These are phyloP conservation scores for Fusarium sp. DNA, from an alignment of 2,329 filamentous ascomycete genomes.

Conservation along the genomic window DNA sequence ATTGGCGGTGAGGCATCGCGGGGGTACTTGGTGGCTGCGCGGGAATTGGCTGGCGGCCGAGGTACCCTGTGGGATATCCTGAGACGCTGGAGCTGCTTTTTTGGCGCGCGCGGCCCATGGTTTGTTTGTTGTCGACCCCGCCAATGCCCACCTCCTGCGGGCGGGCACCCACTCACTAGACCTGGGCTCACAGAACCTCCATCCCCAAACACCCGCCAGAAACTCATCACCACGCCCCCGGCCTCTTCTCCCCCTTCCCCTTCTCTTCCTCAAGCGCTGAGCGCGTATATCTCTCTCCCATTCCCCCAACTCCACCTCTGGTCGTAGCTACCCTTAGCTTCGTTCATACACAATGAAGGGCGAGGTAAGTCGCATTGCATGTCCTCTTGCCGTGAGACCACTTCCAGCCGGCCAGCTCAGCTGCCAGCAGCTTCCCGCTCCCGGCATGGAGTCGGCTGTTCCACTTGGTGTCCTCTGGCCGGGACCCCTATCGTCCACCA, in stretches of 20 bases:
- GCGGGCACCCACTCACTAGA: conserved; percentile 21
- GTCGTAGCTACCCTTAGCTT: conserved; percentile 37
- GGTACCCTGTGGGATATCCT: conserved; percentile 16
- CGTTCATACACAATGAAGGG: conserved; percentile 64
- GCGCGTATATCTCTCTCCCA: conserved; percentile 49
- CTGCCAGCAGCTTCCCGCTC: neutral
- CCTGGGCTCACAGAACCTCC: conserved; percentile 38
- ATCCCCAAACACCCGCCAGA: conserved; percentile 46
- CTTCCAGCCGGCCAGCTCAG: conserved; percentile 11
- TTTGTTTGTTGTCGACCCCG: conserved; percentile 43
- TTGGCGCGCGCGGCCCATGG: neutral
- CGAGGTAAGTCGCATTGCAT: conserved; percentile 60
- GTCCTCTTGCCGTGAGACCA: neutral
- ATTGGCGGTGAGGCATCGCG: conserved; percentile 45
- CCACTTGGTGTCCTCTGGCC: conserved; percentile 34
- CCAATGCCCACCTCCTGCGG: conserved; percentile 35
- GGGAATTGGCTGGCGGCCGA: conserved; percentile 7
- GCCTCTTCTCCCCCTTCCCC: conserved; percentile 39
- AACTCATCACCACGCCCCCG: conserved; percentile 51
- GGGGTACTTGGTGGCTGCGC: conserved; percentile 30
- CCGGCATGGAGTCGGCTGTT: conserved; percentile 31
- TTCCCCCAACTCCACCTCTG: conserved; percentile 37
- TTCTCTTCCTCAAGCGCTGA: conserved; percentile 48
- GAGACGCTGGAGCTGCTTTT: conserved; percentile 12
- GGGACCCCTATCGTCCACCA: conserved; percentile 2